These are phyloP conservation scores for Kitagawia praeruptora DNA, from an alignment of 129 eudicot genomes.

Conservation along the genomic window DNA sequence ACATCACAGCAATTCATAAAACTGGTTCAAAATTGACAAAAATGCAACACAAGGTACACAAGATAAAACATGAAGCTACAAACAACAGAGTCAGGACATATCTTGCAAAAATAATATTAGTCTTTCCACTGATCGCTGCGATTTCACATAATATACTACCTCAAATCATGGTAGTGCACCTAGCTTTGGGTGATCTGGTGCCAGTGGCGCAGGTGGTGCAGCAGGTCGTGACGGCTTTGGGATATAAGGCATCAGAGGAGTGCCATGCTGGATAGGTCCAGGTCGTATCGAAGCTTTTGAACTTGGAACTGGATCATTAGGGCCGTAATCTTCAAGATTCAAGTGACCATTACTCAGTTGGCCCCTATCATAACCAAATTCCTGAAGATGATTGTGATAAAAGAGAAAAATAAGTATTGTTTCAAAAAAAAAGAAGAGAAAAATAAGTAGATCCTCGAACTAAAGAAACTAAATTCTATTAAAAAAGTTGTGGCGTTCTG, in stretches of 20 bases:
- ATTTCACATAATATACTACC: background rate
- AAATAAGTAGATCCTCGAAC: background rate
- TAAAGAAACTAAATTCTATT: background rate
- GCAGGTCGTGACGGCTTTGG: slow-evolving; percentile 38
- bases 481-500: background rate
- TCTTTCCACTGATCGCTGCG: slow-evolving; percentile 5
- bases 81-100: background rate
- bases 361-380: slow-evolving; percentile 9
- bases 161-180: slow-evolving; percentile 21
- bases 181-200: slow-evolving; percentile 28
- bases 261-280: slow-evolving; percentile 68
- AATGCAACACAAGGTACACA: slow-evolving; percentile 7
- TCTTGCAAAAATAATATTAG: background rate
- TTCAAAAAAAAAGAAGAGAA: too few relatives aligned
- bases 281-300: slow-evolving; percentile 58
- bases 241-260: slow-evolving; percentile 74
- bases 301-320: slow-evolving; percentile 65
- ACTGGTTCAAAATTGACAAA: slow-evolving; percentile 1
- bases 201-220: slow-evolving; percentile 49
- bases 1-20: background rate
- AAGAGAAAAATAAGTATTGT: background rate
- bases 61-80: background rate
- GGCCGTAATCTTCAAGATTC: slow-evolving; percentile 48
- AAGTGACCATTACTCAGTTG: slow-evolving; percentile 14
- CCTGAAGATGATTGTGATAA: slow-evolving; percentile 13